phyloP scores from a whole-genome alignment of 2,329 filamentous ascomycete genomes.

The Trichoderma koningii region DNA sequence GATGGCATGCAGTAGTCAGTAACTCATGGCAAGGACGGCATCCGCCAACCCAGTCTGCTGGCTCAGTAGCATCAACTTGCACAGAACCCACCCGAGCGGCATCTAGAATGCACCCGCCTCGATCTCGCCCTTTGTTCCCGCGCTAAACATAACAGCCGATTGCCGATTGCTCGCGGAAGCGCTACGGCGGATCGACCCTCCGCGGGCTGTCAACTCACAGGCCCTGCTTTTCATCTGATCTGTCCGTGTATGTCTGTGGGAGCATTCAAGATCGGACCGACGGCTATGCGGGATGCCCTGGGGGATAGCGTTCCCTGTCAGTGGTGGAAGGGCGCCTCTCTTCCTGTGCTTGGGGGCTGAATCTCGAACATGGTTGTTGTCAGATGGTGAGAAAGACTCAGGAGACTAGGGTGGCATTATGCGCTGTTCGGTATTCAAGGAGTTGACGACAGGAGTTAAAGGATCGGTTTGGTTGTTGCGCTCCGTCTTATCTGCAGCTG shows the following conservation, averaged over 20 bases:
- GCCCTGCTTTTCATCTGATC: neutral
- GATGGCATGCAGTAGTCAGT: neutral
- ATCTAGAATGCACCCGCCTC: conserved; percentile 4
- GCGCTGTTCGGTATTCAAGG: no score
- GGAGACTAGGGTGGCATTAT: neutral
- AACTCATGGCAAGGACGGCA: no score
- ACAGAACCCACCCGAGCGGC: neutral
- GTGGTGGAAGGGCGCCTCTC: neutral
- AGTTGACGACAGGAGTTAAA: neutral
- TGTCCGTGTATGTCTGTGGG: neutral
- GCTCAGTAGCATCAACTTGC: no score
- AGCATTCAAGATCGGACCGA: conserved; percentile 5
- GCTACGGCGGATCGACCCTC: conserved; percentile 21
- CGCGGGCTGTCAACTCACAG: conserved; percentile 1
- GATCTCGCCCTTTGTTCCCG: neutral
- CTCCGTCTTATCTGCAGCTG: neutral
- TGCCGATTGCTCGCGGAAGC: conserved; percentile 8
- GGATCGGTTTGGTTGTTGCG: neutral
- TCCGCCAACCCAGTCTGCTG: neutral
- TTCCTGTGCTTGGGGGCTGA: neutral
- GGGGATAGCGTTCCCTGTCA: neutral
- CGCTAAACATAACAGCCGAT: conserved; percentile 14
- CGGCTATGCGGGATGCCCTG: conserved; percentile 13
- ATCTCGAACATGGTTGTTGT: neutral
- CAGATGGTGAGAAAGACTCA: no score